Base-by-base conservation (phyloP, 2,329 filamentous ascomycete genomes). In the Epichloe aotearoae region DNA sequence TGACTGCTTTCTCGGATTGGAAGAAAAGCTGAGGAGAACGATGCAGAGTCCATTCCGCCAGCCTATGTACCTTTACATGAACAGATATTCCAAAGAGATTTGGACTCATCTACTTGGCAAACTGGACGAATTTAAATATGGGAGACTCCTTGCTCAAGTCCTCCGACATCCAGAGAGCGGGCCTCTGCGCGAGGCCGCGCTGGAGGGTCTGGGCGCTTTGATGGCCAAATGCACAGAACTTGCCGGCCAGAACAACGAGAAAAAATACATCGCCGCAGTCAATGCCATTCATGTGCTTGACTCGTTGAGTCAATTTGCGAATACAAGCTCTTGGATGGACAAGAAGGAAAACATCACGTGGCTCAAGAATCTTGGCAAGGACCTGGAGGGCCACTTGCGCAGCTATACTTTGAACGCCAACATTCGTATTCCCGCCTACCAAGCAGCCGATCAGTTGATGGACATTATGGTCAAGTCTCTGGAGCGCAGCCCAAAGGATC, bases 61-160 rank as follows among this genome's bases (percentile, higher is more conserved):
- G 52, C 91, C 93, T 1, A 76, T 98, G 19, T 89, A 95, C 65
- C 88, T 88, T 62, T 98, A 95, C 64, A 77, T 99, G 54, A 95
- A 95, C 65, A 81, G 89, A 53, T 98, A 97, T 62, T 83, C 93
- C 0, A 85, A 86, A 55, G 90, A 98, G 61, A 81, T 90, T 5
- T 94, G 89, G 84, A 69, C 75, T 1, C 84, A 89, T 60, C 83
- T 97, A 56, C 73, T 84, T n/a, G 77, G 78, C 23, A 87, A 84
- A 59, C 73, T 97, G 50, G 85, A 88, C 53, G 87, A 97, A 47
- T 78, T 90, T 60, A 86, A 83, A 53, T 95, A 94, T 60, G 93
- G 94, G 3, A 82, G 93, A 15, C 88, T 98, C 66, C 82, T 98
- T 56, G 86, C 88, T 0, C 93, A 98, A 64, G 81, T 95, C 14